A percentile compares a stretch with the other conserved stretches of the same genome.
These are phyloP conservation scores for Elymus sibiricus DNA, from an alignment of 176 grass and related monocot species.

Conservation along the genomic window DNA sequence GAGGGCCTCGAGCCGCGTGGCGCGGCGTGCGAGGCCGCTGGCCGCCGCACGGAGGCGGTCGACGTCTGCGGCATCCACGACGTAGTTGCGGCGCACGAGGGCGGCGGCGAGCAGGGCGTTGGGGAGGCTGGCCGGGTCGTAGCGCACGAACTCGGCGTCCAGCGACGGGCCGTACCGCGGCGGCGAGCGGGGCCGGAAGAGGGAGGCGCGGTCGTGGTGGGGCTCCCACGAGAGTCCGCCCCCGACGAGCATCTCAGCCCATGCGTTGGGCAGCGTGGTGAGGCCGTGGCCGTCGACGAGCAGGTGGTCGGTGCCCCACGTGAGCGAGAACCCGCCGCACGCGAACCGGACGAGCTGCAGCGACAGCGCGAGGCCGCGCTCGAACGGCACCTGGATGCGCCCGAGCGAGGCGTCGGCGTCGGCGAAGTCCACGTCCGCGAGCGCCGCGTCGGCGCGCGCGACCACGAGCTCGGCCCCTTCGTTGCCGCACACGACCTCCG, in stretches of 20 bases:
- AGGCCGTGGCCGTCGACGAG: conserved; percentile 65
- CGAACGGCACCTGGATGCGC: conserved; percentile 41
- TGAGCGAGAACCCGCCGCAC: conserved; percentile 65
- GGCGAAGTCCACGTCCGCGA: conserved; percentile 48
- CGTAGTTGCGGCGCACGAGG: conserved; percentile 57
- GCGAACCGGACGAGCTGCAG: conserved; percentile 65
- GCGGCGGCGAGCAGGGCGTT: conserved; percentile 34
- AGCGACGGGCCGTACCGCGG: conserved; percentile 27
- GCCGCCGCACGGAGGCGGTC: conserved; percentile 38
- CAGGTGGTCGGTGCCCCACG: conserved; percentile 64
- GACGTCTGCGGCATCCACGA: conserved; percentile 41
- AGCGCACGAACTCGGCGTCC: conserved; percentile 51
- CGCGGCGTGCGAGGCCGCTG: conserved; percentile 12
- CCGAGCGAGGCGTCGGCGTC: conserved; percentile 42
- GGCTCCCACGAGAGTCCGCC: conserved; percentile 32
- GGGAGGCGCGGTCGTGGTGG: conserved; percentile 48
- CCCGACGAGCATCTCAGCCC: conserved; percentile 42
- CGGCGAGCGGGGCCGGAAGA: conserved; percentile 41
- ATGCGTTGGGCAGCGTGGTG: conserved; percentile 42
- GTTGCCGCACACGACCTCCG: conserved; percentile 51
- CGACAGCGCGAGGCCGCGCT: conserved; percentile 45
- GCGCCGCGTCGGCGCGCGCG: conserved; percentile 10
- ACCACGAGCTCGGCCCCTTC: conserved; percentile 66
- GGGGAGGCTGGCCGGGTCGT: conserved; percentile 20
- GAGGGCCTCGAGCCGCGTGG: conserved; percentile 58